Evolutionary conservation across 768 basidiomycete species (phyloP), one percentile per base, ranked within the genome.

Genomic region (Termitomyces sp.): DNA sequence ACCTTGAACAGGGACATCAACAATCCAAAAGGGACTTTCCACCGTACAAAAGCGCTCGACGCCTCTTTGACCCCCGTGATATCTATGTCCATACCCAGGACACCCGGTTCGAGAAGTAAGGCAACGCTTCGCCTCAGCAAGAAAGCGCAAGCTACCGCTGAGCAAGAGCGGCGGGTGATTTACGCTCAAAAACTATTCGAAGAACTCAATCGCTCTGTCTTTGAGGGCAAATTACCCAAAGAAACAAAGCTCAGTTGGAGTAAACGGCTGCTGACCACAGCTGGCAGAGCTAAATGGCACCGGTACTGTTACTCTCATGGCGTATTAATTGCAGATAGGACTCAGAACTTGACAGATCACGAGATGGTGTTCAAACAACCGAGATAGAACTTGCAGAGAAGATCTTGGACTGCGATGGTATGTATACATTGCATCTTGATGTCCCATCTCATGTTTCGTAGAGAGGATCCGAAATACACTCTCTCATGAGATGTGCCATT

Each of bases 401-500:
- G 70, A 87, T 96, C 33, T 71, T 94, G 61, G 91, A 91, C 63
- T 84, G 81, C 54, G 83, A 90, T 65, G 90, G 92, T 91, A 59
- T 60, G 78, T 9, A 22, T 20, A 78, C 7, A 15, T 24, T 42
- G 9, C 13, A 54, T 55, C 39, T 54, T 24, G 35, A 18, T 52
- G 24, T 39, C 7, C n/a, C 40, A 38, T 36, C 12, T 24, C 16
- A 44, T 33, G 24, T 40, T 49, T 20, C 6, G 12, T 51, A 94
- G 93, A 91, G 57, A 84, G 92, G 42, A 89, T 95, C 53, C 79
- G 88, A 39, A 88, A 89, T 67, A 95, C 93, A 1, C 75, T 96
- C 13, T 86, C 91, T 35, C 94, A 96, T 66, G 94, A 96, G 71
- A 94, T 95, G 92, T 95, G 93, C 67, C 94, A 95, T 75, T 73